phyloP scores from a whole-genome alignment of 768 basidiomycete species.

The Naganishia friedmannii region DNA sequence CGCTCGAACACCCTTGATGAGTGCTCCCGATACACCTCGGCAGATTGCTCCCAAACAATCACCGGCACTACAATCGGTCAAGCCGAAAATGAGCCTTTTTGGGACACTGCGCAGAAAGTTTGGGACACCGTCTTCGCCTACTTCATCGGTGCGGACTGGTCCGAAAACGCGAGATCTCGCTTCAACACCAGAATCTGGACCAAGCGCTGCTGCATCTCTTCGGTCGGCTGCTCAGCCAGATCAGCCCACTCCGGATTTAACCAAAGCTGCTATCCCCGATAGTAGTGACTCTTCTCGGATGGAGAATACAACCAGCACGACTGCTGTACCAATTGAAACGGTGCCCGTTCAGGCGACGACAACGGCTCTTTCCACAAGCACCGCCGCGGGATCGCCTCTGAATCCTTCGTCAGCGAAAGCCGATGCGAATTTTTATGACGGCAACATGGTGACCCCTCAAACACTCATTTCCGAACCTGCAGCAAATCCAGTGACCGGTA shows the following conservation, averaged over 20 bases:
- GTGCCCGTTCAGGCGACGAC: not conserved
- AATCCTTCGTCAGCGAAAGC: not conserved
- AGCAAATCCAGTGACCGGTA: not conserved
- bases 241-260: not conserved
- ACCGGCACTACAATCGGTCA: slow-evolving; percentile 11
- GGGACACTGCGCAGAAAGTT: slow-evolving; percentile 15
- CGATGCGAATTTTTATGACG: not conserved
- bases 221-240: not conserved
- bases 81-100: slow-evolving; percentile 8
- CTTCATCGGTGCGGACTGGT: not conserved
- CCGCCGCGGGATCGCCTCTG: not conserved
- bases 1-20: not conserved
- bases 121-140: slow-evolving; percentile 1
- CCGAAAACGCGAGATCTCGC: not conserved
- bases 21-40: not conserved
- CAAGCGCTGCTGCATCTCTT: slow-evolving; percentile 4
- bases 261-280: not conserved
- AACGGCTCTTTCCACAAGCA: not conserved
- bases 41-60: not conserved
- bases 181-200: not conserved
- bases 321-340: not conserved
- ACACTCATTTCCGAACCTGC: not conserved
- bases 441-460: not conserved
- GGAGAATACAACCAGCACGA: not conserved
- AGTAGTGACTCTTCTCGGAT: not conserved